Evolutionary conservation across 1,284 basidiomycete genomes (phyloP), one percentile per base, ranked within the genome.

Genomic region (Xerocomus amazonicus): DNA sequence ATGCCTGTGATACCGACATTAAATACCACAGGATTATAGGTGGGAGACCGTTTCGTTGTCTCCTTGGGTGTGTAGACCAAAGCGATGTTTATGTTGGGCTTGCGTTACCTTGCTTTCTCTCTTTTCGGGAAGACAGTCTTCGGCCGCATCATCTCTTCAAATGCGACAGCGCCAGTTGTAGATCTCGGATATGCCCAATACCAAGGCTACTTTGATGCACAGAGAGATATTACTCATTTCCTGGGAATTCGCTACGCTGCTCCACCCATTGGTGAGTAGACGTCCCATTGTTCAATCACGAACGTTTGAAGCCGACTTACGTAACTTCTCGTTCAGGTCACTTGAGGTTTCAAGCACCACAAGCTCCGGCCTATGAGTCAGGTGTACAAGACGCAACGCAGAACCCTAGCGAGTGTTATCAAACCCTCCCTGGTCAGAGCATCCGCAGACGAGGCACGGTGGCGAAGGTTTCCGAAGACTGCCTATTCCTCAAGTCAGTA

Each of bases 401-500:
- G 26, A 56, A 56, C 19, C 52, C 56, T 4, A 26, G 43, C 29
- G 49, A 50, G 44, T 58, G 58, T 6, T 50, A 50, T 35, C 57
- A 60, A 32, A 14, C 47, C 3, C 3, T 6, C 7, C 3, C 19
- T 23, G 19, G 19, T 23, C 19, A 23, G 19, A 23, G 0, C 1
- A 36, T 42, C 39, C 0, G 4, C 3, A 45, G 53, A 41, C 48
- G 36, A 26, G 47, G 19, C 16, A 26, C 26, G 7, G 40, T 28
- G 2, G 47, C 45, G 0, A 19, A 26, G 13, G 14, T 38, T 26
- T 58, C 53, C 4, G 57, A 59, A 32, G 57, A 61, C 46, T 59
- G 59, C n/a, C 41, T 59, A 26, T 59, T 61, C 27, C 54, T 59
- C 17, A 59, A 59, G 59, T 59, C 38, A 59, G 57, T 47, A 33